Conservation (phyloP, 2,329 filamentous ascomycete species). For the Stachybotrys elegans region DNA sequence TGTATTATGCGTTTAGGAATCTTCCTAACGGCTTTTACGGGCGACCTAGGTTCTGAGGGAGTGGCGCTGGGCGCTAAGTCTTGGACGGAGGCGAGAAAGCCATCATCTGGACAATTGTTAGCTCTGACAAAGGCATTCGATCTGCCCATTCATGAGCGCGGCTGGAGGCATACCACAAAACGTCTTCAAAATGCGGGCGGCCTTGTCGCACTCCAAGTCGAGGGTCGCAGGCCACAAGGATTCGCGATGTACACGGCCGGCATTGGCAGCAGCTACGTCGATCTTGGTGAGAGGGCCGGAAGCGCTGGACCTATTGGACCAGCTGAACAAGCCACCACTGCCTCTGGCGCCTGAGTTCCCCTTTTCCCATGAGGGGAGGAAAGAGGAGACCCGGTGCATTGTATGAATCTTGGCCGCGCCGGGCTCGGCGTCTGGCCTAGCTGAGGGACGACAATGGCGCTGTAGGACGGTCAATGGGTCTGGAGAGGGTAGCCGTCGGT, state of each 20-base stretch:
- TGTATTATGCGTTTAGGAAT: slow-evolving; percentile 83
- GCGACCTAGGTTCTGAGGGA: slow-evolving; percentile 39
- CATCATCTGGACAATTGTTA: slow-evolving; percentile 40
- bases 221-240: slow-evolving; percentile 82
- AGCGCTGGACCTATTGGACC: slow-evolving; percentile 44
- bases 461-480: too few relatives aligned
- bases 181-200: slow-evolving; percentile 79
- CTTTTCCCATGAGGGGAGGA: slow-evolving; percentile 41
- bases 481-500: too few relatives aligned
- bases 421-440: neutral
- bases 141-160: too few relatives aligned
- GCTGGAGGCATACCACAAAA: slow-evolving; percentile 68
- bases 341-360: slow-evolving; percentile 29
- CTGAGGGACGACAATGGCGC: neutral
- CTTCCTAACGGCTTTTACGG: slow-evolving; percentile 61
- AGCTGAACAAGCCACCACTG: slow-evolving; percentile 34
- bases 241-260: slow-evolving; percentile 41
- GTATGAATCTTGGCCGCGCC: slow-evolving; percentile 27
- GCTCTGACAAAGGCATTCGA: too few relatives aligned
- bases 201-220: slow-evolving; percentile 88
- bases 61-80: slow-evolving; percentile 23
- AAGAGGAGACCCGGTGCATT: slow-evolving; percentile 40
- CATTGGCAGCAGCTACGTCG: slow-evolving; percentile 28
- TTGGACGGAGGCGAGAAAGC: slow-evolving; percentile 45
- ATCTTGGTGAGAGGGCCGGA: slow-evolving; percentile 23